phyloP scores from a whole-genome alignment of 805 yeast genomes.

The Kluyveromyces lactis region DNA sequence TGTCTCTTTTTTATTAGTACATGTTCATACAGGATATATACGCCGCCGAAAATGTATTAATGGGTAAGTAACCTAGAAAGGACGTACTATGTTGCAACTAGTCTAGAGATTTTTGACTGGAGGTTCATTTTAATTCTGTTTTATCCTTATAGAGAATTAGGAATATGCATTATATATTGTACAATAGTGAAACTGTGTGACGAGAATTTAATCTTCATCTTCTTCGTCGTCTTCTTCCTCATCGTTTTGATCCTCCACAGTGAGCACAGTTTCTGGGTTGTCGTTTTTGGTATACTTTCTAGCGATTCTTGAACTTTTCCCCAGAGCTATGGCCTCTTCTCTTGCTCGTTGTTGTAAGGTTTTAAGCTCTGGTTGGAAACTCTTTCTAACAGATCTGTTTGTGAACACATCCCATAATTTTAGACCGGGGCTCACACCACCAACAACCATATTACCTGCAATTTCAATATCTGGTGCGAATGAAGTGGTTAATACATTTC shows the following conservation, averaged over 20 bases:
- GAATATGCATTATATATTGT: too few species aligned
- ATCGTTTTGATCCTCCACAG: constrained; percentile 56
- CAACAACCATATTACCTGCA: constrained; percentile 74
- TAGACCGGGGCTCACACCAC: constrained; percentile 78
- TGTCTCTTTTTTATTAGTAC: too few species aligned
- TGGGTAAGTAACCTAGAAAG: background rate
- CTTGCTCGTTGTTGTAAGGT: constrained; percentile 49
- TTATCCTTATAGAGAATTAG: too few species aligned
- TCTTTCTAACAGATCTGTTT: constrained; percentile 65
- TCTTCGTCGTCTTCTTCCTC: constrained; percentile 52
- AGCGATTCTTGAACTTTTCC: constrained; percentile 65
- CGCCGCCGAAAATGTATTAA: too few species aligned
- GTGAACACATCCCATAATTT: constrained; percentile 91
- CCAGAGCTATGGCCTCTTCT: constrained; percentile 43
- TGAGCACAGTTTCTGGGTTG: constrained; percentile 46
- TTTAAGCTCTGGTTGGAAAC: constrained; percentile 53
- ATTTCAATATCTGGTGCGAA: constrained; percentile 86
- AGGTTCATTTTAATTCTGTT: too few species aligned
- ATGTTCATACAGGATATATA: too few species aligned
- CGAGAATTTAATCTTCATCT: constrained; percentile 31
- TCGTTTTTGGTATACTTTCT: constrained; percentile 52
- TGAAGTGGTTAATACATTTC: constrained; percentile 74
- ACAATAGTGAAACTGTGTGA: too few species aligned
- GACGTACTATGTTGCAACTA: too few species aligned
- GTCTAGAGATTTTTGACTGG: too few species aligned